Base-by-base conservation (phyloP, 2,329 filamentous ascomycete genomes). In the Dothistroma pini region DNA sequence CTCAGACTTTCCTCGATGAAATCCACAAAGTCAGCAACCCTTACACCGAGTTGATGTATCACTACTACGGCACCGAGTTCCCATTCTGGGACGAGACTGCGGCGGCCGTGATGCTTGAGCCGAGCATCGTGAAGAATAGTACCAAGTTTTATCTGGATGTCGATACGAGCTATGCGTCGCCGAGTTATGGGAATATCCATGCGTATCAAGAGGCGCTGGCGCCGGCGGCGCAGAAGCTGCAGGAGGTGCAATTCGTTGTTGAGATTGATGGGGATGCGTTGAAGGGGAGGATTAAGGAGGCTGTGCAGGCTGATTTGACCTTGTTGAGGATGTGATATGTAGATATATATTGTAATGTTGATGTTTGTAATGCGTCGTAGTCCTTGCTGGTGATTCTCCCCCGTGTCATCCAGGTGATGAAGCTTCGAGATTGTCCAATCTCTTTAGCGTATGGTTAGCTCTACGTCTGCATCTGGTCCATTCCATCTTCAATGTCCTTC, bases 71-170 rank as follows among this genome's bases (percentile, higher is more conserved):
- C 5, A 75, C 75, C 3, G 66, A 66, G 0, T 76, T 79, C 54
- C 78, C 78, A 0, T 77, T 79, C 54, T 80, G 78, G 78, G 78
- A 80, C 57, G 78, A 80, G 67, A 80, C 77, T 4, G 77, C 78
- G 1, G 74, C 74, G n/a, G 75, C 73, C 0, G 73, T 79, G 5
- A 72, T 79, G 60, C 57, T 77, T 5, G 75, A 79, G 56, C 74
- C 75, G 0, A 68, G 65, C 6, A 72, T 79, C 34, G 72, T 75
- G 35, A 71, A 67, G 9, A 79, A 79, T 56, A 68, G 69, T 29
- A 78, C 74, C 1, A 60, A 57, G 57, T 77, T 79, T n/a, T 79
- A 76, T 56, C 48, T 79, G 29, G 77, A 80, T 65, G 77, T 80
- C 2, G 76, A 79, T 58, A 76, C 71, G 1, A 72, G 74, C 3